Base-by-base conservation (phyloP, 345 rosid genomes). In the Geranium rotundifolium region DNA sequence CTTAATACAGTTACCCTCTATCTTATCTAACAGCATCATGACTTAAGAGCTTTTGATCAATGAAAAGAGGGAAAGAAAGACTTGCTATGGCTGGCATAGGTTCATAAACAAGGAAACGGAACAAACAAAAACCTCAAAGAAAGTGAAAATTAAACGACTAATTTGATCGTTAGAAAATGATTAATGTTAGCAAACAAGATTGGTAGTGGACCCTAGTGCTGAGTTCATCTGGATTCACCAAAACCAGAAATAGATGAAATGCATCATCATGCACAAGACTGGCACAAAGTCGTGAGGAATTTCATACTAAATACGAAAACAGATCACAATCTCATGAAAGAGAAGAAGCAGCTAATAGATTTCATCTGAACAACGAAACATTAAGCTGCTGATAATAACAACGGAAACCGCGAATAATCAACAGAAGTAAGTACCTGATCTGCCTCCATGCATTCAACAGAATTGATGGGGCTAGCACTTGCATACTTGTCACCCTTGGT, bases 381-480 rank as follows among this genome's bases (percentile, higher is more conserved):
- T 17, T 5, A 55, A 55, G 9, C 19, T 16, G 6, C 19, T 5
- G 41, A 34, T 4, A 34, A 34, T 34, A 34, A 34, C 10, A 4
- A 34, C 3, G 41, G 41, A 34, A 23, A 34, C 41, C 41, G 3
- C 41, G 10, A 4, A 34, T n/a, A 1, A n/a, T 9, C 3, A 55
- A 17, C 57, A 55, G n/a, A 18, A 3, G n/a, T 3, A 55, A 57
- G 10, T 34, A 87, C 98, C 92, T 91, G 95, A 75, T 85, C 92
- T 58, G 96, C 80, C 65, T 92, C 95, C 78, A 92, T 79, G 80
- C 98, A 85, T 57, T 81, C 96, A 57, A 84, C 90, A 0, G 97
- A 82, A 56, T 79, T 73, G 54, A 91, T 83, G 41, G 90, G 84
- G 67, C 91, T 86, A 50, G 80, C 73, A 71, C 76, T 69, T 0